Conservation (phyloP, 2,329 filamentous ascomycete genomes). For the Pseudogymnoascus sp. region DNA sequence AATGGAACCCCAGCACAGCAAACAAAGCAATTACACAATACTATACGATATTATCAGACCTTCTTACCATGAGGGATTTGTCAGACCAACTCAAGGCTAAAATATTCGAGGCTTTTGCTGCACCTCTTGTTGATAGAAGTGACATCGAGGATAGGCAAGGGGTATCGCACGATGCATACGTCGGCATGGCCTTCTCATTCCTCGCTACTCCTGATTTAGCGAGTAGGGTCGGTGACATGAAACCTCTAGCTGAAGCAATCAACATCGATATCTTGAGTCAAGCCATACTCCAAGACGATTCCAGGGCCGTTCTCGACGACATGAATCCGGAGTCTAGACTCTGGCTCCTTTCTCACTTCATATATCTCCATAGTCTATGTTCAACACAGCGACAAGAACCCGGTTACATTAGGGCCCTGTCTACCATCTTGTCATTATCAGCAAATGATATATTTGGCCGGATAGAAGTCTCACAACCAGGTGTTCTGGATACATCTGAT, state of each 20-base stretch:
- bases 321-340: conserved; percentile 36
- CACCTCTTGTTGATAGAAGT: neutral
- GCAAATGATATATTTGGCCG: conserved; percentile 43
- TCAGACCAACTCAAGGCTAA: neutral
- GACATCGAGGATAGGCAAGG: neutral
- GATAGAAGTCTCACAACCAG: conserved; percentile 37
- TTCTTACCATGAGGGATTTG: neutral
- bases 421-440: conserved; percentile 44
- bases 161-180: conserved; percentile 15
- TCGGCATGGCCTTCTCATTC: conserved; percentile 24
- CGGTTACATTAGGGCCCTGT: conserved; percentile 42
- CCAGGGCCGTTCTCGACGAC: conserved; percentile 9
- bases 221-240: conserved; percentile 17
- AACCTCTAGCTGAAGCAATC: conserved; percentile 19
- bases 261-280: conserved; percentile 21
- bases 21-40: neutral
- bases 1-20: neutral
- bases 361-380: conserved; percentile 42
- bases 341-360: conserved; percentile 60
- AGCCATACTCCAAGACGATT: conserved; percentile 15
- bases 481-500: conserved; percentile 23
- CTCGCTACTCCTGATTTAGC: conserved; percentile 24
- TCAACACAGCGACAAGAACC: conserved; percentile 30
- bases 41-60: neutral
- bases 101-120: neutral